phyloP scores from a whole-genome alignment of 176 grass and related monocot species.

The Carex kokanica region DNA sequence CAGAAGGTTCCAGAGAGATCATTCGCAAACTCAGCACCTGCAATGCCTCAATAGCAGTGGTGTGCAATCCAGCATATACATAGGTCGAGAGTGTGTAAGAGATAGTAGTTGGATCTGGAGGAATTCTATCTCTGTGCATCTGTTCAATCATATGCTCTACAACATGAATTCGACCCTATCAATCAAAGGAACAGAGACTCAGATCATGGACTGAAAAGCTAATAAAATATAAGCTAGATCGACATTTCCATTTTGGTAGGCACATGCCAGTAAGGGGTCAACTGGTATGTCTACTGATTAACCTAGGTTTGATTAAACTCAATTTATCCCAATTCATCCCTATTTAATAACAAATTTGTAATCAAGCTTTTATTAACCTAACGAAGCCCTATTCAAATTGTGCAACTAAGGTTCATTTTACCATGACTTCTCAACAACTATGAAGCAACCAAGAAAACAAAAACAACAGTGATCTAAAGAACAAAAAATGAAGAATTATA shows the following conservation, averaged over 20 bases:
- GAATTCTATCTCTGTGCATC: slow-evolving; percentile 50
- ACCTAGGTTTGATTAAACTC: neutral
- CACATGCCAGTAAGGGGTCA: neutral
- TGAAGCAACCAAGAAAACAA: neutral
- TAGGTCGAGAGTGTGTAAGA: slow-evolving; percentile 59
- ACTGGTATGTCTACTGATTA: neutral
- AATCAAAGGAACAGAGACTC: neutral
- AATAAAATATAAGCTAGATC: slow-evolving; percentile 12
- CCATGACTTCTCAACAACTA: neutral
- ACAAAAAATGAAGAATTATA: too few relatives aligned
- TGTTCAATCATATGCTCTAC: slow-evolving; percentile 60
- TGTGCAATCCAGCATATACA: slow-evolving; percentile 44
- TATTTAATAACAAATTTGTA: neutral
- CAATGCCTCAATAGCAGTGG: slow-evolving; percentile 62
- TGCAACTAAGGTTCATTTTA: neutral
- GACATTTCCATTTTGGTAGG: slow-evolving; percentile 10
- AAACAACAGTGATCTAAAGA: neutral
- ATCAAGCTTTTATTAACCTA: neutral
- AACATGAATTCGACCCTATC: slow-evolving; percentile 66
- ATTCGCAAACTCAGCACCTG: slow-evolving; percentile 74
- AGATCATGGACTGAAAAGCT: slow-evolving; percentile 12
- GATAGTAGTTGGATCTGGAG: slow-evolving; percentile 58
- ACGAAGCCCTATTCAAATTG: neutral
- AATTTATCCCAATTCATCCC: neutral
- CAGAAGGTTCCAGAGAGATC: slow-evolving; percentile 48